Percentiles rank a stretch among this genome's conserved stretches.
Evolutionary conservation across 2,329 filamentous ascomycete genomes (phyloP).

Genomic region (Ascosphaera pollenicola): DNA sequence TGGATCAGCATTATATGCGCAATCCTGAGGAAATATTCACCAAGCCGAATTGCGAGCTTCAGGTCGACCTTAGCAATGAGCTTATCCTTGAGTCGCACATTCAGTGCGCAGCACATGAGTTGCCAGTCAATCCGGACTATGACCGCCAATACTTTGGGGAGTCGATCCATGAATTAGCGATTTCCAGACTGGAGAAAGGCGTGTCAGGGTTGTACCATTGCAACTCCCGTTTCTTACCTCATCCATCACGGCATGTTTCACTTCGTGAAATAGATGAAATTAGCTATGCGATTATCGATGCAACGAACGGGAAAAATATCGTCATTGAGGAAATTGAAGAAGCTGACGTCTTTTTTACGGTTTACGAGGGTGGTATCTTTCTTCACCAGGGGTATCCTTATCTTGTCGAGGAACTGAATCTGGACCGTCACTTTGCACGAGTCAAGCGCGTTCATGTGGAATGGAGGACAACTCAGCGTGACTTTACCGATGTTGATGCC

Average conservation of each 20-base stretch:
- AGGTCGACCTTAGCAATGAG: constrained; percentile 81
- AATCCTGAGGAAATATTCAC: constrained; percentile 85
- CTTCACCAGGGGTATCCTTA: constrained; percentile 90
- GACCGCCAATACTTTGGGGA: constrained; percentile 63
- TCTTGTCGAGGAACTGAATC: constrained; percentile 69
- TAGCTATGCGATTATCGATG: constrained; percentile 87
- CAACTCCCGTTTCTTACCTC: constrained; percentile 66
- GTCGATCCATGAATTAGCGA: constrained; percentile 47
- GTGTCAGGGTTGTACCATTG: constrained; percentile 71
- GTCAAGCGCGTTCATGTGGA: constrained; percentile 81
- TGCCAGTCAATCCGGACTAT: constrained; percentile 62
- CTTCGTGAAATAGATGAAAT: constrained; percentile 79
- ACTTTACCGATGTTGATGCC: constrained; percentile 86
- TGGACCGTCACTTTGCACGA: constrained; percentile 59
- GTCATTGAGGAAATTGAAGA: constrained; percentile 86
- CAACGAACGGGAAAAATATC: constrained; percentile 53
- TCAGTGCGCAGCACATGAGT: constrained; percentile 86
- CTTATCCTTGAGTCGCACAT: constrained; percentile 82
- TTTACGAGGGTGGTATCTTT: constrained; percentile 95
- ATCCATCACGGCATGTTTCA: constrained; percentile 60
- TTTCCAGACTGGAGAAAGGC: constrained; percentile 52
- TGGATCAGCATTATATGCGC: constrained; percentile 92
- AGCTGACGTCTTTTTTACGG: constrained; percentile 79
- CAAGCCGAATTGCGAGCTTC: constrained; percentile 68
- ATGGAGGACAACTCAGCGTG: constrained; percentile 83